phyloP scores from a whole-genome alignment of 495 filamentous ascomycete genomes.

The Penicillium psychrofluorescens region DNA sequence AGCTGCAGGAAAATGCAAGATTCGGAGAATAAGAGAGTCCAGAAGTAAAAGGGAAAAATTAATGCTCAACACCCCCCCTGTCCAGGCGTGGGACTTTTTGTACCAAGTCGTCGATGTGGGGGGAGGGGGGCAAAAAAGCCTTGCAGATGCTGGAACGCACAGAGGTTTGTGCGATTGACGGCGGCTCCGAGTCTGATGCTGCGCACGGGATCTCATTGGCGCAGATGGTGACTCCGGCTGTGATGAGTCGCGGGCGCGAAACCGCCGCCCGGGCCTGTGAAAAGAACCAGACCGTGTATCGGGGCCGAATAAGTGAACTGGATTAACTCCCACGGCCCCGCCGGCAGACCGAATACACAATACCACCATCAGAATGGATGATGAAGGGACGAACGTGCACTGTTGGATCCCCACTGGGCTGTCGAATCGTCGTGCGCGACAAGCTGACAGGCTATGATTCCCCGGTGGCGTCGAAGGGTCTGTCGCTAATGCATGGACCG shows the following conservation, averaged over 20 bases:
- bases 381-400: too few relatives aligned
- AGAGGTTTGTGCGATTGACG: slow-evolving; percentile 24
- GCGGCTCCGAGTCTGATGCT: slow-evolving; percentile 16
- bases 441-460: too few relatives aligned
- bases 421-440: too few relatives aligned
- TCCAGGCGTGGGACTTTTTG: slow-evolving; percentile 14
- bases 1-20: not conserved
- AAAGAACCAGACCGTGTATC: too few relatives aligned
- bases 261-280: too few relatives aligned
- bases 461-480: too few relatives aligned
- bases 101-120: slow-evolving; percentile 11
- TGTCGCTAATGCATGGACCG: too few relatives aligned
- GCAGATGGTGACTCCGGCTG: slow-evolving; percentile 6
- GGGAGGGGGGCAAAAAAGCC: not conserved
- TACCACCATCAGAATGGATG: too few relatives aligned
- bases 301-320: slow-evolving; percentile 9
- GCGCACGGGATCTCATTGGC: slow-evolving; percentile 23
- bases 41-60: slow-evolving; percentile 4
- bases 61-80: slow-evolving; percentile 1
- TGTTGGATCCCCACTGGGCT: too few relatives aligned
- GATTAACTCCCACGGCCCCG: not conserved
- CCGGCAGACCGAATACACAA: not conserved
- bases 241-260: slow-evolving; percentile 1
- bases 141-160: slow-evolving; percentile 9
- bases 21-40: slow-evolving; percentile 2